These are phyloP conservation scores for Pichia phayaonensis DNA, from an alignment of 805 yeast genomes.

Conservation along the genomic window DNA sequence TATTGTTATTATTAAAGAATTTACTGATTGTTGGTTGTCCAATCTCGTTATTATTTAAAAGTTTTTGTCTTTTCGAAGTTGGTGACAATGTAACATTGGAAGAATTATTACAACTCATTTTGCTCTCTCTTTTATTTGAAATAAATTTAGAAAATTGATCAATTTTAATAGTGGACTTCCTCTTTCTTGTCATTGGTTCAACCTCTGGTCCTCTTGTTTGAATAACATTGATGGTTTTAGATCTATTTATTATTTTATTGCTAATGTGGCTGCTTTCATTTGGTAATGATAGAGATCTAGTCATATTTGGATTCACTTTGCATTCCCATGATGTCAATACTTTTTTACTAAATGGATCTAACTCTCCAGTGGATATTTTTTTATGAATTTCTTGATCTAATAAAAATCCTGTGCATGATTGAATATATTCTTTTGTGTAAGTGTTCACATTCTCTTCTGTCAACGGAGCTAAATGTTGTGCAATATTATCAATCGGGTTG, in stretches of 20 bases:
- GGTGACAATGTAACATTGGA: constrained; percentile 14
- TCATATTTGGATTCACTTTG: constrained; percentile 15
- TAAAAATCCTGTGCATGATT: constrained; percentile 39
- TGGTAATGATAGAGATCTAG: constrained; percentile 7
- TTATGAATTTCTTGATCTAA: constrained; percentile 41
- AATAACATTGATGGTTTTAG: neutral
- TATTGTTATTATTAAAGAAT: constrained; percentile 10
- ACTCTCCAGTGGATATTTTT: constrained; percentile 53
- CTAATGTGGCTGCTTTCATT: neutral
- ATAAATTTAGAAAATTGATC: constrained; percentile 17
- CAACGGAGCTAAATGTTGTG: constrained; percentile 54
- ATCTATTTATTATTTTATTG: neutral
- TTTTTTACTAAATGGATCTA: constrained; percentile 56
- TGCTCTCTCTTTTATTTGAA: neutral
- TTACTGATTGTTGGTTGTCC: constrained; percentile 13
- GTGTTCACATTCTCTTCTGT: constrained; percentile 34
- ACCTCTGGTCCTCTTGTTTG: neutral
- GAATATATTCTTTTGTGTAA: constrained; percentile 17
- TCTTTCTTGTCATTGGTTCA: constrained; percentile 5
- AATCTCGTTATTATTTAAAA: constrained; percentile 14
- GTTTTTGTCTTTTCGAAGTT: constrained; percentile 21
- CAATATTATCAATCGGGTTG: constrained; percentile 44
- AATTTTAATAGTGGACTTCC: constrained; percentile 17
- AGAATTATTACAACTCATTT: neutral
- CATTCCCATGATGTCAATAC: constrained; percentile 42